Conservation (phyloP, 805 yeast genomes). For the Lipomyces japonicus region DNA sequence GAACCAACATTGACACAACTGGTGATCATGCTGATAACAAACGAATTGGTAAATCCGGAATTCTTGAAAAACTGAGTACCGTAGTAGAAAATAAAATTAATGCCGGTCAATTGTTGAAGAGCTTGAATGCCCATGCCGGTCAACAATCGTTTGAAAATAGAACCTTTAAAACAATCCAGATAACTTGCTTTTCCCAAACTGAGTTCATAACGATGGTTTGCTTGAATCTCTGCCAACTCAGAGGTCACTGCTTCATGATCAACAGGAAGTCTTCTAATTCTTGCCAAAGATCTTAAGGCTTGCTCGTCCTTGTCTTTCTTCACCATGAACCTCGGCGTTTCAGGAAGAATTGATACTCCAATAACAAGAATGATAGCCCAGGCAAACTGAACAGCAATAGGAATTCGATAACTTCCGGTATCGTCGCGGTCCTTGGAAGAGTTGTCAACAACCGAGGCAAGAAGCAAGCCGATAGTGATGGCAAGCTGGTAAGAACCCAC, state of each 20-base stretch:
- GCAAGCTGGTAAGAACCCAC: conserved; percentile 74
- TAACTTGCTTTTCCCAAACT: conserved; percentile 13
- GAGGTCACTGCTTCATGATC: conserved; percentile 46
- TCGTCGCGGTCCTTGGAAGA: conserved; percentile 54
- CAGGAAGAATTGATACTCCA: conserved; percentile 64
- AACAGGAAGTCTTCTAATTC: conserved; percentile 43
- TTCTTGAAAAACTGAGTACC: conserved; percentile 74
- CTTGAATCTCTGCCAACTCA: conserved; percentile 49
- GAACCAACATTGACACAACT: conserved; percentile 76
- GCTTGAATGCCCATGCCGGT: conserved; percentile 71
- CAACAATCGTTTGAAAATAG: conserved; percentile 40
- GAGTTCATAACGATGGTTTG: conserved; percentile 47
- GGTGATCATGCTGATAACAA: conserved; percentile 70
- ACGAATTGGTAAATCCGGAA: conserved; percentile 63
- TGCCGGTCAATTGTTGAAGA: conserved; percentile 88
- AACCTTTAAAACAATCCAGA: conserved; percentile 35
- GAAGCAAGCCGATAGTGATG: conserved; percentile 65
- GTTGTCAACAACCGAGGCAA: conserved; percentile 68
- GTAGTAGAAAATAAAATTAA: conserved; percentile 84
- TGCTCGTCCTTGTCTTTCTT: conserved; percentile 52
- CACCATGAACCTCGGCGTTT: conserved; percentile 69
- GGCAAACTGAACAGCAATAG: conserved; percentile 65
- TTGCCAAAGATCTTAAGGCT: conserved; percentile 56
- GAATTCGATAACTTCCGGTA: conserved; percentile 66
- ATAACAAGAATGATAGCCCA: conserved; percentile 57